phyloP scores from a whole-genome alignment of 352 stramenopile genomes.

The Globisporangium alternatum region DNA sequence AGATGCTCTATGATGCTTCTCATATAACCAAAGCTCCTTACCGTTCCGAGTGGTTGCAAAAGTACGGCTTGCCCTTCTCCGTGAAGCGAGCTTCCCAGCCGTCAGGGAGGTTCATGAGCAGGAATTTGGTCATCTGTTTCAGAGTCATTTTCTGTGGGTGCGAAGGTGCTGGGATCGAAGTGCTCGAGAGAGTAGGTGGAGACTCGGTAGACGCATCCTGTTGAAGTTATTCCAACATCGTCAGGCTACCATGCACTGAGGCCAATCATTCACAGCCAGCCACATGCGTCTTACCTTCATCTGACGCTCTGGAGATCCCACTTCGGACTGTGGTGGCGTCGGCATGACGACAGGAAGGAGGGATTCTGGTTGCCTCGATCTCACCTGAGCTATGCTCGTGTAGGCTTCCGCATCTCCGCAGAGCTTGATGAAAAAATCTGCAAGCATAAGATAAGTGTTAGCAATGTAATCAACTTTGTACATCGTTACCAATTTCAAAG shows the following conservation, averaged over 20 bases:
- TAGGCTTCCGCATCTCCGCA: constrained; percentile 63
- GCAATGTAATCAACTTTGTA: not conserved
- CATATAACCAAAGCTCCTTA: constrained; percentile 16
- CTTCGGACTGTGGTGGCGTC: constrained; percentile 6
- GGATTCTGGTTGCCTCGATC: constrained; percentile 4
- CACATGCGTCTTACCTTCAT: not conserved
- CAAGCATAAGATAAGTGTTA: not conserved
- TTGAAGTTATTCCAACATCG: not conserved
- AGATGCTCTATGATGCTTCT: not conserved
- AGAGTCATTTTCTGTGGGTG: constrained; percentile 53
- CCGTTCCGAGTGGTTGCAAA: constrained; percentile 75
- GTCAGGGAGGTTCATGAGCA: constrained; percentile 64
- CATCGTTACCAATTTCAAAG: too few species aligned
- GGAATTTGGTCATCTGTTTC: constrained; percentile 76
- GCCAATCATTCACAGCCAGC: not conserved
- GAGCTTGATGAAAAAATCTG: constrained; percentile 80
- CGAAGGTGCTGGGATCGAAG: constrained; percentile 26
- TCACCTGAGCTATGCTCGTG: constrained; percentile 24
- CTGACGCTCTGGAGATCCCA: constrained; percentile 1
- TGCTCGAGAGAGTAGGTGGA: constrained; percentile 17
- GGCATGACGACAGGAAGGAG: constrained; percentile 4
- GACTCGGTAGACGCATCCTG: constrained; percentile 22
- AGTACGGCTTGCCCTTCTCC: constrained; percentile 78
- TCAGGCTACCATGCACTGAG: not conserved
- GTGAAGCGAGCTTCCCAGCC: constrained; percentile 84